Base-by-base conservation (phyloP, 2,329 filamentous ascomycete species). In the Hypomyces perniciosus region DNA sequence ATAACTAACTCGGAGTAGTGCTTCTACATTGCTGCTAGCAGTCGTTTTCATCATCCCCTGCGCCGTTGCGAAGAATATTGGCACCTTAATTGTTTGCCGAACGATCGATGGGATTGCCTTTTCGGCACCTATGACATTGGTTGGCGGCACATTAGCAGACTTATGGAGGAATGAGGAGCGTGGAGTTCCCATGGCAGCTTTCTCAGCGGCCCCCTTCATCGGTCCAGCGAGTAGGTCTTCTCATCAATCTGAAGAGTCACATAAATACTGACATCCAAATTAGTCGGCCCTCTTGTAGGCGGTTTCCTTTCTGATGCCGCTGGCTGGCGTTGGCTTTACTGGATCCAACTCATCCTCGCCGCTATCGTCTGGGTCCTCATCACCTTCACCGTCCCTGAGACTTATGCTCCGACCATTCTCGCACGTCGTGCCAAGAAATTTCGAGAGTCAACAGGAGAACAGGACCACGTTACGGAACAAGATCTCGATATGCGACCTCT, bases 371-470 rank as follows among this genome's bases (percentile, higher is more conserved):
- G 86, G 81, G 54, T 86, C 13, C 65, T 92, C 54, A 90, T 93
- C 67, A 85, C 84, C 30, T 91, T 95, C 68, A 93, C 88, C n/a
- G 85, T 95, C 0, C 88, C 89, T 1, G 90, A 95, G 68, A 96
- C 90, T 0, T 95, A 93, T 65, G 84, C 89, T 0, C 89, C 90
- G 0, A 86, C 82, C 0, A 83, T 96, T 46, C 79, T 96, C 12
- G 78, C 80, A 47, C 71, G 71, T 30, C 79, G 89, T 9, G 90
- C 90, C 3, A 75, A 77, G 61, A 87, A 88, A 65, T 72, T 93
- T 54, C 80, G 90, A 47, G 81, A 84, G 63, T 68, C 81, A 31
- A 86, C 87, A 1, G 83, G 84, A 26, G 79, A 88, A 55, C 58
- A 71, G 2, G 79, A 79, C 54, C 85, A 85, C 62, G 86, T 90